Evolutionary conservation across 2,329 filamentous ascomycete species (phyloP), one percentile per base, ranked within the genome.

Genomic region (Aspergillus fructus): DNA sequence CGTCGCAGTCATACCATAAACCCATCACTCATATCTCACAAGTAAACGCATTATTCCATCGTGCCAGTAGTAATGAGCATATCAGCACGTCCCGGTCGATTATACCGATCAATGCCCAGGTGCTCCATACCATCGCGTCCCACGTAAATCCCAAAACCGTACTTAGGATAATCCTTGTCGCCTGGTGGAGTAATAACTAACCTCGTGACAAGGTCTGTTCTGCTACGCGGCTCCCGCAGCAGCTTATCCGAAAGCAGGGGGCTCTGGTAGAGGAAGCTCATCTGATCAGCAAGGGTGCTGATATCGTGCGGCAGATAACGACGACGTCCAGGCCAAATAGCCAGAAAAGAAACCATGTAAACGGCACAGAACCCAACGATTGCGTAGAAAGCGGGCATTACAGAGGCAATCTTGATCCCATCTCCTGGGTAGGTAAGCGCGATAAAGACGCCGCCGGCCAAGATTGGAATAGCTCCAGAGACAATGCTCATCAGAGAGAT

Each of bases 251-350:
- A 79, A 2, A 90, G 78, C 17, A 96, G 78, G 23, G 88, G 87
- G 43, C 87, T 87, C 64, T 88, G 87, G 58, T 90, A 86, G 42
- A 93, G 79, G 70, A 93, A 93, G 68, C 86, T 88, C 64, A 96
- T 83, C 21, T 93, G 80, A 70, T 93, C 91, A 1, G 89, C 89
- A 17, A 96, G 80, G 47, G 84, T 90, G 59, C 82, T 84, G 41
- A 90, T 86, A 5, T 82, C 81, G 69, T 96, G 91, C 0, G 91
- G 91, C 1, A 96, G 82, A 42, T 87, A 85, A 40, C 81, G 78
- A 42, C 79, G 76, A 13, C 89, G 82, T 12, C 79, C 76, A 0
- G 88, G 88, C 64, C 89, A 76, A 56, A 91, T 76, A 5, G 84
- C 73, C 42, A 84, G 69, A 50, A 93, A 78, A 12, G 82, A 85